These are phyloP conservation scores for Bipolaris zeicola DNA, from an alignment of 2,329 filamentous ascomycete species.

Conservation along the genomic window DNA sequence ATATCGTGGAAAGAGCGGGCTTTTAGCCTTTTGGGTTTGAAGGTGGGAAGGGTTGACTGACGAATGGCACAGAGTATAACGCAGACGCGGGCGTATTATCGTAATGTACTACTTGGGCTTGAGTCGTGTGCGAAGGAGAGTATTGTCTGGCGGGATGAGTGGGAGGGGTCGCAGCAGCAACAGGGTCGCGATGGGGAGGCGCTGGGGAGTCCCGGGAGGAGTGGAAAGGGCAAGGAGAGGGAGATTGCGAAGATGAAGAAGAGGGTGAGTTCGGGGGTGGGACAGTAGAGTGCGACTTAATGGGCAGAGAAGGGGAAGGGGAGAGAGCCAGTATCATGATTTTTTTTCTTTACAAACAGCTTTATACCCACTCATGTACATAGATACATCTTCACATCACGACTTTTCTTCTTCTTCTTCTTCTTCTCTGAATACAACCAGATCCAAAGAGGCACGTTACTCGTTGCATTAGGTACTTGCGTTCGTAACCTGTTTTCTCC, in stretches of 20 bases:
- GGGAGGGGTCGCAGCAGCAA: constrained; percentile 6
- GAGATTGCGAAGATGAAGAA: constrained; percentile 19
- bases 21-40: too few relatives aligned
- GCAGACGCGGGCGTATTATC: constrained; percentile 40
- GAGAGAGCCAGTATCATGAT: neutral
- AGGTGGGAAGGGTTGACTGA: too few relatives aligned
- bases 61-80: constrained; percentile 27
- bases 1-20: too few relatives aligned
- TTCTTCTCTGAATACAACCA: neutral
- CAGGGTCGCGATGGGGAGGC: constrained; percentile 10
- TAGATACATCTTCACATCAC: neutral
- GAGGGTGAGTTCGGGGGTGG: constrained; percentile 15
- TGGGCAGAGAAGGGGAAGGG: neutral
- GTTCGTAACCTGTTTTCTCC: neutral
- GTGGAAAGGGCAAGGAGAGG: constrained; percentile 24
- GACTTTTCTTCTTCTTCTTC: neutral
- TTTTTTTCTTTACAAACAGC: neutral
- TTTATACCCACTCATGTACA: neutral
- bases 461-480: neutral
- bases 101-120: constrained; percentile 31
- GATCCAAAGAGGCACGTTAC: neutral
- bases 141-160: constrained; percentile 26
- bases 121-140: neutral
- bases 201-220: constrained; percentile 19
- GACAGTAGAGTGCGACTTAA: neutral